Evolutionary conservation across 495 filamentous ascomycete species (phyloP).

Genomic region (Delitschia confertaspora): DNA sequence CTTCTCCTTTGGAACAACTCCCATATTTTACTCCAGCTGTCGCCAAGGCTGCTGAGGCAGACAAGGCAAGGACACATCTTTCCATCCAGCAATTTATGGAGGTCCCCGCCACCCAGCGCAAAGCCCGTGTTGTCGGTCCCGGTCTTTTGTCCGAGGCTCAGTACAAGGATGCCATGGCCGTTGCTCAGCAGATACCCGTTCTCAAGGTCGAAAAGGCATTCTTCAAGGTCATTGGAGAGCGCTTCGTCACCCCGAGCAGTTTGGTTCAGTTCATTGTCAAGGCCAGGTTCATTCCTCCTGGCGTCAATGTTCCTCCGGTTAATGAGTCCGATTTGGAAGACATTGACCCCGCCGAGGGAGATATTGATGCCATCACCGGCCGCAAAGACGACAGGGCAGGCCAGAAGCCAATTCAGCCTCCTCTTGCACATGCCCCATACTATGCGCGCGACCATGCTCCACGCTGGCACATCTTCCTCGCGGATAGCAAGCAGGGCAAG

Average conservation of each 20-base stretch:
- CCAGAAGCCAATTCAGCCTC: constrained; percentile 59
- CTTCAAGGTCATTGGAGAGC: constrained; percentile 96
- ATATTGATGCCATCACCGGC: constrained; percentile 77
- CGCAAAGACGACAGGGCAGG: constrained; percentile 58
- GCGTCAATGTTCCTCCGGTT: constrained; percentile 63
- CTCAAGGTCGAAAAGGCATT: constrained; percentile 87
- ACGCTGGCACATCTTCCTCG: constrained; percentile 85
- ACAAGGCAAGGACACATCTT: constrained; percentile 59
- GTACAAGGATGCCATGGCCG: constrained; percentile 62
- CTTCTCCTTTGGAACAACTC: constrained; percentile 85
- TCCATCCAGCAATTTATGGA: constrained; percentile 83
- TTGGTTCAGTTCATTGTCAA: constrained; percentile 92
- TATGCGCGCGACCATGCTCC: constrained; percentile 82
- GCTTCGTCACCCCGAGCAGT: constrained; percentile 82
- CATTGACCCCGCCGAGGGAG: constrained; percentile 84
- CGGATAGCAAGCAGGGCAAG: constrained; percentile 85
- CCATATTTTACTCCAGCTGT: constrained; percentile 74
- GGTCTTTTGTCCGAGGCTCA: constrained; percentile 65
- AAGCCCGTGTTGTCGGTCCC: constrained; percentile 56
- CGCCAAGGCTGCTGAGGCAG: constrained; percentile 66
- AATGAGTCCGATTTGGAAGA: constrained; percentile 76
- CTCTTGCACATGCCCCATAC: constrained; percentile 81
- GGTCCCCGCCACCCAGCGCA: constrained; percentile 63
- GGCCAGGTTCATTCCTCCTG: constrained; percentile 86
- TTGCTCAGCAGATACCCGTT: constrained; percentile 73